Base-by-base conservation (phyloP, 2,329 filamentous ascomycete species). In the Fusarium sp. region DNA sequence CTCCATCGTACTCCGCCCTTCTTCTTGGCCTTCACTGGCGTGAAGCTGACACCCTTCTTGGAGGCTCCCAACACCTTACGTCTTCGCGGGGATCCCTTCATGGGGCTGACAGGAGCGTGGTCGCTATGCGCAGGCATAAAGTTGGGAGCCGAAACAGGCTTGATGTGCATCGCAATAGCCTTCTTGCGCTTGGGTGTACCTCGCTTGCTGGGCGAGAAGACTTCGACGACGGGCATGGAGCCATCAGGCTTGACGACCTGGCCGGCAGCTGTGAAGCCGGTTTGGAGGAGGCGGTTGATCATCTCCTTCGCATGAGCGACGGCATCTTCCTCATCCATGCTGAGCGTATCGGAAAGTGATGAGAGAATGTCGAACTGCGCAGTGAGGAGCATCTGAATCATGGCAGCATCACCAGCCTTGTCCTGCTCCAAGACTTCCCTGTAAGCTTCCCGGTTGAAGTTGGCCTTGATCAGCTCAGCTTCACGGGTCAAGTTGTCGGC, bases 171-270 rank as follows among this genome's bases (percentile, higher is more conserved):
- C 18, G 80, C 80, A 12, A 83, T 78, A 12, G 80, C 79, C 83
- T 88, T 90, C 84, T 90, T 91, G 72, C 93, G 89, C 82, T 94
- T 95, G 0, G 94, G 93, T 5, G 94, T 97, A 25, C 93, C 92
- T 41, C 88, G 84, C 75, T 91, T 92, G 15, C 86, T 88, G 6
- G 94, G 93, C 11, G 93, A 89, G 73, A 94, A 91, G 39, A 88
- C 85, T 64, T 95, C 91, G 10, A 90, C 83, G 1, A 89, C 86
- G 8, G 86, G 84, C 63, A 88, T 81, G 15, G 85, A 84, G 31
- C 94, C 94, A 76, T 98, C 95, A 4, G 95, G 94, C 79, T 97
- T 97, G 80, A 99, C 93, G 31, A 98, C 90, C 76, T 97, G 94
- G 1, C 93, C 91, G 11, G 92, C 90, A 1, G 93, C 91, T 31